Base-by-base conservation (phyloP, 2,329 filamentous ascomycete species). In the Cladosporium sp. region DNA sequence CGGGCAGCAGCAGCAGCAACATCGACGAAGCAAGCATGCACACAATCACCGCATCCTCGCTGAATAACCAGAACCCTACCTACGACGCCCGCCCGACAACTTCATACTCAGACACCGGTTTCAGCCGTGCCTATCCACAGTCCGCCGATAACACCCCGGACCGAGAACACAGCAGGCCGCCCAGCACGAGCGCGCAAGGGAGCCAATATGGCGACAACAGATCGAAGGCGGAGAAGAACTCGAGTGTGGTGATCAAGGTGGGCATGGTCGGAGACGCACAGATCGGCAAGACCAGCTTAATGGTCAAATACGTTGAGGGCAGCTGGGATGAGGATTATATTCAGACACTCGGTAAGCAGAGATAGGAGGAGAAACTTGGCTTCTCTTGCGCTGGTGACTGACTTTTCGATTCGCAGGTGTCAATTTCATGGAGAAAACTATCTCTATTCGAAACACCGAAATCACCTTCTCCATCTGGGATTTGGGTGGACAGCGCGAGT, bases 341-440 rank as follows among this genome's bases (percentile, higher is more conserved):
- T 70, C 94, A 99, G 78, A 99, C 94, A 20, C 80, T 99, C 45
- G 94, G 85, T 88, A 75, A 63, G 80, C 54, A n/a, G n/a, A 25
- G 5, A 2, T 49, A 15, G 9, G 30, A 34, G 11, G 7, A 34
- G 8, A 9, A 34, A 34, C 7, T 34, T 11, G 25, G 25, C 25
- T 34, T 34, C 9, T 3, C 30, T 34, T 12, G 11, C 30, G 11
- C 3, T 2, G 8, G 11, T 9, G 9, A 34, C 30, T 34, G 30
- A 34, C 30, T 34, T 34, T 5, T 2, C 9, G 30, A 9, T 34
- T 14, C 12, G n/a, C 67, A 88, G 85, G 94, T 66, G 94, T 99
- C 76, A 99, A 99, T 76, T 99, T 99, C 77, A 99, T 99, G 94
- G 94, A 99, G 76, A 99, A 99, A 83, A 99, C 94, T 37, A 99